Conservation (phyloP, 306 rosid species). For the Oxytropis ochrocephala region DNA sequence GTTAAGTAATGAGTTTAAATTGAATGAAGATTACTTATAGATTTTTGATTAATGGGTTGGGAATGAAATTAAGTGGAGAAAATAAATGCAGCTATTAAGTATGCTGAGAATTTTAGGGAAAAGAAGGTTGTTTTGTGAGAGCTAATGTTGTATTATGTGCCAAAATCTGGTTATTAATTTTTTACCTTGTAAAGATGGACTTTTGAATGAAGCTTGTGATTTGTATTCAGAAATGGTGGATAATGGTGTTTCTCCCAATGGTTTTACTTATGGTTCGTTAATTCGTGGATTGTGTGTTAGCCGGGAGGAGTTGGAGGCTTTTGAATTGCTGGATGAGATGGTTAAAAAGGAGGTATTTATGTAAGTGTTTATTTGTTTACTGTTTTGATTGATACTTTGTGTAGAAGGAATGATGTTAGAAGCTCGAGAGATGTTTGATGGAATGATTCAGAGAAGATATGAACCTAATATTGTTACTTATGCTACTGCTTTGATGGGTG, state of each 20-base stretch:
- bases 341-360: not conserved
- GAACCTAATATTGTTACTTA: slow-evolving; percentile 10
- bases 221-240: slow-evolving; percentile 10
- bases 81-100: not conserved
- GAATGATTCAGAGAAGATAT: slow-evolving; percentile 12
- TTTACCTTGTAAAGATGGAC: slow-evolving; percentile 14
- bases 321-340: slow-evolving; percentile 1
- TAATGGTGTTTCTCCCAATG: slow-evolving; percentile 3
- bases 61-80: not conserved
- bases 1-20: not conserved
- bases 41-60: slow-evolving; percentile 14
- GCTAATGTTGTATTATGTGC: slow-evolving; percentile 19
- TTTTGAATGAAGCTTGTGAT: slow-evolving; percentile 5
- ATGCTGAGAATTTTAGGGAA: not conserved
- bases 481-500: slow-evolving; percentile 17
- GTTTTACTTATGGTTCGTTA: slow-evolving; percentile 8
- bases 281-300: not conserved
- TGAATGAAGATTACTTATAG: slow-evolving; percentile 15
- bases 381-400: slow-evolving; percentile 13
- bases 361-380: slow-evolving; percentile 4
- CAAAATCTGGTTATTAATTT: slow-evolving; percentile 12
- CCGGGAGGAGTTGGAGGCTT: not conserved
- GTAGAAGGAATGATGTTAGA: slow-evolving; percentile 9
- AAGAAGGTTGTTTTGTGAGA: not conserved
- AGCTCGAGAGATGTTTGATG: not conserved